A percentile compares a stretch with the other conserved stretches of the same genome.
Evolutionary conservation across 495 filamentous ascomycete species (phyloP).

Genomic region (Penicillium pancosmium): DNA sequence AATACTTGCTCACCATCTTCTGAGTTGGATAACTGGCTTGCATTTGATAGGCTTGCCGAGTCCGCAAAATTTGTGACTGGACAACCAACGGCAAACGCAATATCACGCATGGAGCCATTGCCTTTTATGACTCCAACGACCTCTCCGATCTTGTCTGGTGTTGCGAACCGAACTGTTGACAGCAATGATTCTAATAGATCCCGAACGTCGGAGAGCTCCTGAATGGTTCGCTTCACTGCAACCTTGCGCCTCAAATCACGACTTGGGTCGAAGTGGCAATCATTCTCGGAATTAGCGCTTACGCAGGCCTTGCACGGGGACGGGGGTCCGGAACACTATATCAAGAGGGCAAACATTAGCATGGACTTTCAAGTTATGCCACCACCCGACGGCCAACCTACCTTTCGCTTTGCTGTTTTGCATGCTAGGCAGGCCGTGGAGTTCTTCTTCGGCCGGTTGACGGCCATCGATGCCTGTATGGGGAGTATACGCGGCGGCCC

Average conservation of each 20-base stretch:
- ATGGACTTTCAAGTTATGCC: background rate
- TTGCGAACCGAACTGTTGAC: constrained; percentile 28
- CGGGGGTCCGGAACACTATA: constrained; percentile 43
- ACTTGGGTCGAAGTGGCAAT: constrained; percentile 45
- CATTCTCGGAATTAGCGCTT: constrained; percentile 22
- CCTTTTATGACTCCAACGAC: constrained; percentile 32
- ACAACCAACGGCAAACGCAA: constrained; percentile 28
- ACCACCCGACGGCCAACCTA: constrained; percentile 10
- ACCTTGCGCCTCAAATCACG: constrained; percentile 47
- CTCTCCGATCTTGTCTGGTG: constrained; percentile 25
- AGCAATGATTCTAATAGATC: constrained; percentile 36
- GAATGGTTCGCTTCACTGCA: constrained; percentile 39
- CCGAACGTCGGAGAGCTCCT: constrained; percentile 39
- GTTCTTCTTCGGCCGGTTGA: constrained; percentile 41
- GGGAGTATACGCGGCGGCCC: constrained; percentile 30
- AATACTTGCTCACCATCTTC: constrained; percentile 14
- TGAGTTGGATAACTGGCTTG: constrained; percentile 11
- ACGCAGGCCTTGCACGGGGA: constrained; percentile 44
- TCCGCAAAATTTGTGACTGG: constrained; percentile 24
- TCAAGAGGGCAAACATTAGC: background rate
- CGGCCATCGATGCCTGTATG: constrained; percentile 19
- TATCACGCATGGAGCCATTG: constrained; percentile 25
- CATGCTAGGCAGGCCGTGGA: constrained; percentile 46
- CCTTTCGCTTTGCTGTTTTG: constrained; percentile 49
- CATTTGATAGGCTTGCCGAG: constrained; percentile 10